Base-by-base conservation (phyloP, 1,284 basidiomycete genomes). In the Ustilago esculenta region DNA sequence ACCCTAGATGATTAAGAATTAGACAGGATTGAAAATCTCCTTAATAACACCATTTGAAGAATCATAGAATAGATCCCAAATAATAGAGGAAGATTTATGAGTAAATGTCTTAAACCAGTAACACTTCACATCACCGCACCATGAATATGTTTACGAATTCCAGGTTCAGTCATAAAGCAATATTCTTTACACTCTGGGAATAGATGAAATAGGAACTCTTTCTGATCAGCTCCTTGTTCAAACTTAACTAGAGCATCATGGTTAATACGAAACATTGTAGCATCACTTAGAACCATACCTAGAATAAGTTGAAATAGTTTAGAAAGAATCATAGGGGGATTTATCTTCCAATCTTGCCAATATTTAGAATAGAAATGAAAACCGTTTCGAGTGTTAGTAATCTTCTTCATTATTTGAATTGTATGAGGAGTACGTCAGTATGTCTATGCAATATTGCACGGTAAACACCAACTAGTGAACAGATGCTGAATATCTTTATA, bases 281-380 rank as follows among this genome's bases (percentile, higher is more conserved):
- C 51, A 51, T 54, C 51, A 34, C 51, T 56, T 40, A 56, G 53
- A 15, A 56, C 48, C 34, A 56, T 52, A 27, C 47, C 47, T 34
- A 56, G 33, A 25, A 48, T 20, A 23, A 56, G 25, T 52, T 52
- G 25, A 56, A 56, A 56, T 40, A 45, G 52, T 32, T 30, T 47
- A 51, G 46, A 43, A 20, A 32, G 11, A 51, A 55, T 55, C 27
- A 41, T 44, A 46, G 30, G 47, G 23, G 35, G 32, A 52, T 21
- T 37, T 20, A 37, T 51, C 29, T 51, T 56, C 29, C 52, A 55
- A 56, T 56, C 53, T 56, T 56, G 53, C 53, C 53, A 56, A 56
- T 56, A 46, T 51, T 56, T 56, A 39, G 53, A 56, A 51, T 56
- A 51, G 18, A 56, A 29, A 48, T 56, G 53, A 39, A 20, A 52